Conservation (phyloP, 805 yeast genomes). For the Spencermartinsiella europaea region DNA sequence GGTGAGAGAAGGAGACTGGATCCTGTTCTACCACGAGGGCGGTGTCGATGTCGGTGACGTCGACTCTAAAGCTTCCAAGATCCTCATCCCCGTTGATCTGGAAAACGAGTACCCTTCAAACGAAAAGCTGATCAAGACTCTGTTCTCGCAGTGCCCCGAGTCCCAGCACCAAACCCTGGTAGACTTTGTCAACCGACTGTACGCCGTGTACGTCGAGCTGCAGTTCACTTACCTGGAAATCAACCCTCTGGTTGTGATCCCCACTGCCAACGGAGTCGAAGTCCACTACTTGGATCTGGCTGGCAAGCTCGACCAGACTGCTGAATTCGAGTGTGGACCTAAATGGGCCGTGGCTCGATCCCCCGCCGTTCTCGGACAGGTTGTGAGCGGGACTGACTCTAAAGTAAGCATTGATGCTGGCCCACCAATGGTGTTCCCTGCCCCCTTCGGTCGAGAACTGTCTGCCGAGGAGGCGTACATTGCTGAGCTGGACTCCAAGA, state of each 20-base stretch:
- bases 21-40: constrained; percentile 44
- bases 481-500: constrained; percentile 44
- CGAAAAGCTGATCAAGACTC: constrained; percentile 29
- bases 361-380: constrained; percentile 37
- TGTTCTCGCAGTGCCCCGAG: constrained; percentile 37
- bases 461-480: constrained; percentile 42
- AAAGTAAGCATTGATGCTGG: constrained; percentile 38
- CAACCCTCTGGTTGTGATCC: constrained; percentile 43
- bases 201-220: constrained; percentile 43
- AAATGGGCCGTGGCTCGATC: constrained; percentile 46
- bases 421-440: constrained; percentile 46
- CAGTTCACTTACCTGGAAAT: constrained; percentile 45
- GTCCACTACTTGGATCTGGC: constrained; percentile 45
- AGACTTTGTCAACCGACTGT: constrained; percentile 42
- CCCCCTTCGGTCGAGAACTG: constrained; percentile 44
- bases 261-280: constrained; percentile 35
- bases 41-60: constrained; percentile 47
- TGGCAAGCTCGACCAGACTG: constrained; percentile 45
- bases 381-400: constrained; percentile 17
- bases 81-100: constrained; percentile 40
- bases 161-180: constrained; percentile 37
- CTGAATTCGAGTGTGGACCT: constrained; percentile 46
- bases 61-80: constrained; percentile 41
- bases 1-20: constrained; percentile 44
- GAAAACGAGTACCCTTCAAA: constrained; percentile 37